Percentiles rank a stretch among this genome's conserved stretches.
Conservation (phyloP, 1,284 basidiomycete species). For the Amanita bisporigera region DNA sequence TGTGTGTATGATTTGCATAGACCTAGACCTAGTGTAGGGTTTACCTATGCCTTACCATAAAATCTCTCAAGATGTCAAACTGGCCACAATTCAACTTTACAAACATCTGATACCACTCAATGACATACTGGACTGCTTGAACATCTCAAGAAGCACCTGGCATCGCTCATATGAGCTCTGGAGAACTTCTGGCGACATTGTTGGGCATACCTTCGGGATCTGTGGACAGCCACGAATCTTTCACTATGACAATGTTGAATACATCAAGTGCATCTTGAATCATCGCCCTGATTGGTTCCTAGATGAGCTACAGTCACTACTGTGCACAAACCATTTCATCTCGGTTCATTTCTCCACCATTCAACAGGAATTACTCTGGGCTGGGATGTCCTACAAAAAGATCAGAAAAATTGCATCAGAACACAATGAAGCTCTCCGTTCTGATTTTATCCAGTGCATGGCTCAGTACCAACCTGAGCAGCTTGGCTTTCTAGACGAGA, state of each 20-base stretch:
- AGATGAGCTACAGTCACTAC: too few species aligned
- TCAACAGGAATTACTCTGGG: too few species aligned
- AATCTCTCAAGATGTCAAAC: neutral
- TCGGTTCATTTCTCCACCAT: too few species aligned
- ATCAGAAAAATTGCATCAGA: constrained; percentile 31
- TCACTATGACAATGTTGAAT: too few species aligned
- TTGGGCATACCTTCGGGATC: neutral
- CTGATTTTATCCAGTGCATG: constrained; percentile 26
- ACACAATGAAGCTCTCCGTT: constrained; percentile 22
- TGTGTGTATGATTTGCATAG: too few species aligned
- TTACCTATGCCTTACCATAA: neutral
- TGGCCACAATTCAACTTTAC: neutral
- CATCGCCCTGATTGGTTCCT: too few species aligned
- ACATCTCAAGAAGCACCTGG: neutral
- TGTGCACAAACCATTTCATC: too few species aligned
- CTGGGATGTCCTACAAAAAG: constrained; percentile 25
- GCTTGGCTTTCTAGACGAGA: constrained; percentile 40
- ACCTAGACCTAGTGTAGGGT: too few species aligned
- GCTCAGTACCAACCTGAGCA: constrained; percentile 31
- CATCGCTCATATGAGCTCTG: neutral
- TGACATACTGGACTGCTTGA: neutral
- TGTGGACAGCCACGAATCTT: neutral
- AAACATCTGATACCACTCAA: neutral
- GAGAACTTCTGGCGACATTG: neutral
- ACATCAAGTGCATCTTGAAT: too few species aligned